Base-by-base conservation (phyloP, 495 filamentous ascomycete genomes). In the Pyrenula massariospora region DNA sequence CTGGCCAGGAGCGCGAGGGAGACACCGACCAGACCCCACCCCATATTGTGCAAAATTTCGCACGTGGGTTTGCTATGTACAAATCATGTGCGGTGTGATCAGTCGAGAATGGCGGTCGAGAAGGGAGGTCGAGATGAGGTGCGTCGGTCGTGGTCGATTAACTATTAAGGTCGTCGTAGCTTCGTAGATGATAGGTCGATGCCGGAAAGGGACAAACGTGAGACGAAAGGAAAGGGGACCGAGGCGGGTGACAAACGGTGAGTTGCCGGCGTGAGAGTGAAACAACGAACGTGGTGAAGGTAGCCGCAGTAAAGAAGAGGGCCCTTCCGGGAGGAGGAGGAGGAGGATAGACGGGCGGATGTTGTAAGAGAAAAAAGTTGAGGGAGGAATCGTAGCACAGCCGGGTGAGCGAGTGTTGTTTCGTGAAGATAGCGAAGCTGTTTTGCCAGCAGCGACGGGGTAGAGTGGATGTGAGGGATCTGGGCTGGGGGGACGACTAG, bases 1-100 rank as follows among this genome's bases (percentile, higher is more conserved):
- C 52, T 53, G 55, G 64, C 58, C 12, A 72, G 61, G 22, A 73
- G 56, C n/a, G 62, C 61, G 57, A 70, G 57, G 52, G 70, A 50
- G 11, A 58, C 56, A 54, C 62, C 58, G 52, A 59, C 55, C 55
- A 55, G 59, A 56, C 56, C 61, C 70, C 65, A 74, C 66, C 36
- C 54, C 53, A 58, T 52, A 5, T 5, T 52, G 50, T 8, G 50
- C 50, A 52, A 20, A 20, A 52, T 8, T 20, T 20, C n/a, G 50
- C 50, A 52, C 19, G 19, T 21, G 19, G 8, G 8, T 5, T 5
- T 10, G 50, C 50, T 52, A 52, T 21, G 19, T 20, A 24, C 50
- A 52, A 24, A 52, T 24, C 50, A 52, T 52, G 19, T 42, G 31
- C 31, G 15, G 15, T 42, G 31, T 42, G 15, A 15, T 5, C 5